Conservation (phyloP, 2,329 filamentous ascomycete species). For the Sporothrix inflata region DNA sequence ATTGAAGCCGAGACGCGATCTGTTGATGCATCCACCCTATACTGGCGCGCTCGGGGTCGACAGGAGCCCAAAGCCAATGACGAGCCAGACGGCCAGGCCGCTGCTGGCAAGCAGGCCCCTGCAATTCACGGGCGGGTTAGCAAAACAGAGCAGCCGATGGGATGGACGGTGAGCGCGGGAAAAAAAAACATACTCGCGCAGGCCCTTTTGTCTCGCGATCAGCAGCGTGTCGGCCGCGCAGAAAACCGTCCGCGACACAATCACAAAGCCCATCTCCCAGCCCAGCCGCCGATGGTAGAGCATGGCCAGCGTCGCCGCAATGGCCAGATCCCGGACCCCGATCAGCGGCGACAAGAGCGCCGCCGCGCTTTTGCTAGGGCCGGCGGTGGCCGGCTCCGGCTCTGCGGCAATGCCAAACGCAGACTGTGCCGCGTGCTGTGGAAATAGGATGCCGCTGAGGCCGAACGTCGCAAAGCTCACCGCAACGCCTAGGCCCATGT, state of each 20-base stretch:
- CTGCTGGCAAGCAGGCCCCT: slow-evolving; percentile 19
- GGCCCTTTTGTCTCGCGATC: slow-evolving; percentile 24
- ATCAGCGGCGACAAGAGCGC: slow-evolving; percentile 32
- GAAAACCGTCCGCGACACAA: slow-evolving; percentile 33
- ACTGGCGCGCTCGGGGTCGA: neutral
- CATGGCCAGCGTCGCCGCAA: slow-evolving; percentile 32
- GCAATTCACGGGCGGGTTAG: neutral
- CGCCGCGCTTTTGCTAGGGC: neutral
- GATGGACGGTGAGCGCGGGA: neutral
- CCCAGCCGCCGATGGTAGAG: slow-evolving; percentile 28
- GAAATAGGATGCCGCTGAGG: slow-evolving; percentile 26
- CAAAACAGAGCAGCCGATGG: neutral
- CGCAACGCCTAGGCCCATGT: slow-evolving; percentile 28
- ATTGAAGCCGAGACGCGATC: neutral
- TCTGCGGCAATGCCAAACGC: slow-evolving; percentile 18
- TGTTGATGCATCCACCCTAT: neutral
- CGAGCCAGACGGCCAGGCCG: slow-evolving; percentile 16
- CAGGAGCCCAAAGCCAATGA: neutral
- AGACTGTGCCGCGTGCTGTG: slow-evolving; percentile 2
- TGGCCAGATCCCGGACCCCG: slow-evolving; percentile 33
- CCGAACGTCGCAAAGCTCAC: slow-evolving; percentile 25
- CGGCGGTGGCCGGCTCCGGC: neutral
- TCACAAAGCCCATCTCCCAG: slow-evolving; percentile 34
- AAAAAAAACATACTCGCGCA: slow-evolving; percentile 19
- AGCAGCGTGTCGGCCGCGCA: slow-evolving; percentile 32